phyloP scores from a whole-genome alignment of 116 monocot species.

The Trichopus zeylanicus region DNA sequence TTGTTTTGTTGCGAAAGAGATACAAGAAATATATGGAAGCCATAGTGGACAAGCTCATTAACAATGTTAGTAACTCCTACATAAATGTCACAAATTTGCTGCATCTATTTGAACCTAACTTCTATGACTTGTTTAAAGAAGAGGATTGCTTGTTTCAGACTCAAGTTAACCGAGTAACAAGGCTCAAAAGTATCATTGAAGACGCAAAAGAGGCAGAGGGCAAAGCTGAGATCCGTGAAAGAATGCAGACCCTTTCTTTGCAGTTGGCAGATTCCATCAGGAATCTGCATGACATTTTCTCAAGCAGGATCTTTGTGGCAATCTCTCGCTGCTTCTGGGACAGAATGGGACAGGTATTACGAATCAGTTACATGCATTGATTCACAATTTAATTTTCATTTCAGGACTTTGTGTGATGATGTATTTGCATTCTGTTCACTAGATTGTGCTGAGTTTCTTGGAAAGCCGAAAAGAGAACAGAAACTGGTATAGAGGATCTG shows the following conservation, averaged over 20 bases:
- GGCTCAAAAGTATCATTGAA: constrained; percentile 75
- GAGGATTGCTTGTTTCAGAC: constrained; percentile 37
- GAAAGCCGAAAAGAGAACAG: constrained; percentile 92
- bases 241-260: constrained; percentile 58
- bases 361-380: not conserved
- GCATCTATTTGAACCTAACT: not conserved
- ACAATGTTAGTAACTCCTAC: constrained; percentile 49
- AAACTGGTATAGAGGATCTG: constrained; percentile 76
- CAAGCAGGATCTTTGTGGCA: constrained; percentile 76
- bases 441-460: constrained; percentile 79
- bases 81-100: not conserved
- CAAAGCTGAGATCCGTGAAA: constrained; percentile 71
- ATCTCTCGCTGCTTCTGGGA: constrained; percentile 84
- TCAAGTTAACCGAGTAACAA: constrained; percentile 55
- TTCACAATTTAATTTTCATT: too few relatives aligned
- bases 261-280: constrained; percentile 57
- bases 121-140: constrained; percentile 2
- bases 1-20: constrained; percentile 65
- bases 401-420: too few relatives aligned
- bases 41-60: constrained; percentile 70
- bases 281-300: constrained; percentile 62
- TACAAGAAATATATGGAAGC: constrained; percentile 89
- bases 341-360: constrained; percentile 79
- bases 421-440: not conserved
- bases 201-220: constrained; percentile 80